Evolutionary conservation across 2,329 filamentous ascomycete species (phyloP).

Genomic region (Botrytis fragariae): DNA sequence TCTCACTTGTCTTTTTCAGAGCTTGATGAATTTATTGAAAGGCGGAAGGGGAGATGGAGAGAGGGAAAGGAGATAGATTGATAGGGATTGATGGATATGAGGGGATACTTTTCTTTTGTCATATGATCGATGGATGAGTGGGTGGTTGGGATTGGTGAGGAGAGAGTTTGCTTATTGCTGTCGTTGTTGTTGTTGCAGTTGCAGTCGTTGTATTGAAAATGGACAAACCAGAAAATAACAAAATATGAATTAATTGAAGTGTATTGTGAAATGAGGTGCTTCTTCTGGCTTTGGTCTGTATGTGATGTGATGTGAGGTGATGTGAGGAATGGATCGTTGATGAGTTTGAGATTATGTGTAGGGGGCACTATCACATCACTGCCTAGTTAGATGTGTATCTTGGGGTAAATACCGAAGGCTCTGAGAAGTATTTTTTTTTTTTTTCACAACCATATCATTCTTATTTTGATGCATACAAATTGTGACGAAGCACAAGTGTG

Average conservation of each 20-base stretch:
- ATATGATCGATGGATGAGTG: background rate
- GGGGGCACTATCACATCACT: too few relatives aligned
- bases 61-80: background rate
- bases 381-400: background rate
- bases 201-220: background rate
- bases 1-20: background rate
- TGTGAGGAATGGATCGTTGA: background rate
- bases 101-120: background rate
- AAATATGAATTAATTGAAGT: background rate
- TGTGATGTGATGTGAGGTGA: background rate
- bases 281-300: background rate
- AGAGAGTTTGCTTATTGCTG: background rate
- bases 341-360: background rate
- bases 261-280: background rate
- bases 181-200: background rate
- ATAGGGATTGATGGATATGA: background rate
- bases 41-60: background rate
- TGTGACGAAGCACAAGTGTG: background rate
- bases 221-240: background rate
- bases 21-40: background rate
- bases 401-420: background rate
- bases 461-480: background rate
- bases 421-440: background rate
- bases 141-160: background rate
- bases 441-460: background rate